Base-by-base conservation (phyloP, 108 stramenopile species). In the Chaetoceros muelleri region DNA sequence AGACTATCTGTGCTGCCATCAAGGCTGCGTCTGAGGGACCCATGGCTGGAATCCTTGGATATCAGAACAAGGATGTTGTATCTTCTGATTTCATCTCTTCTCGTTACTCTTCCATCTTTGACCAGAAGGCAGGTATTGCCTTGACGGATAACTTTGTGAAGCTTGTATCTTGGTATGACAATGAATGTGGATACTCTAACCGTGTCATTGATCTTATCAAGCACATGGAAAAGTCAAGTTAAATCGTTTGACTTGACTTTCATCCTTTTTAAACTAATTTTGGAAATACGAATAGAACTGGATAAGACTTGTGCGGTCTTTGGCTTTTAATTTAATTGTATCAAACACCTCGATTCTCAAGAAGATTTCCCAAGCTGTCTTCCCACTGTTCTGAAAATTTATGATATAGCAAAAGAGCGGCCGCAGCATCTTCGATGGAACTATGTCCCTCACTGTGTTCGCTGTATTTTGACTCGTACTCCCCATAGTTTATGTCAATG, bases 141-240 rank as follows among this genome's bases (percentile, higher is more conserved):
- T 76, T 98, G 59, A 95, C 82, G 24, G 85, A 95, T 59, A 72
- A 95, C 79, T 99, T 98, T 71, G 94, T 99, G 66, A 99, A 98
- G 95, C 90, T 99, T 61, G 97, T 98, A 18, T 85, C 92, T 16
- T 99, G 96, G 96, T 99, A 98, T 62, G 97, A 99, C 63, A 99
- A 99, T 66, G 97, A 98, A 74, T 83, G 77, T 48, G 97, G 97
- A 53, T 98, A 96, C 82, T 90, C 89, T 40, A 76, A 77, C 60
- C 81, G 93, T 27, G 82, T 94, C 23, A 53, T 96, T 31, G 93
- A 97, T 67, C 80, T 97, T 44, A 96, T 97, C 69, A 65, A 89
- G 74, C 94, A 97, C 73, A 96, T 97, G 89, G 89, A 87, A 26
- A 53, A 53, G 13, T 61, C 59, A 61, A 68, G 44, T 48, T 60